Evolutionary conservation across 192 early-diverging fungal genomes (phyloP).

Genomic region (Lunasporangiospora selenospora): DNA sequence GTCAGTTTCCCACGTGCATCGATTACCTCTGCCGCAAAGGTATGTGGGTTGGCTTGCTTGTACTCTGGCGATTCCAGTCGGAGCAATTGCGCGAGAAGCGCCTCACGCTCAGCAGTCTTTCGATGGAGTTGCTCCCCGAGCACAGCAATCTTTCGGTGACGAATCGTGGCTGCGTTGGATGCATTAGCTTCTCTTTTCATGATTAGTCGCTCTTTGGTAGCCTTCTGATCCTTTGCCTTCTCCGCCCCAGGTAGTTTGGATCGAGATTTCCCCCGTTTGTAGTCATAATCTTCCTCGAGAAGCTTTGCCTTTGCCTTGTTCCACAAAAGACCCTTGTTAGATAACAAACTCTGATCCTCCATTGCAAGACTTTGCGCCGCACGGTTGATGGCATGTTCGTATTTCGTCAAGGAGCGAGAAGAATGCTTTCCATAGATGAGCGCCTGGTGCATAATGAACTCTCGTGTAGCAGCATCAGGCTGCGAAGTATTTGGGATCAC

Average conservation of each 20-base stretch:
- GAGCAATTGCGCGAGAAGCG: conserved; percentile 21
- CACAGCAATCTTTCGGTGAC: conserved; percentile 41
- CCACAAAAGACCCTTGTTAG: conserved; percentile 54
- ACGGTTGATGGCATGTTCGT: conserved; percentile 60
- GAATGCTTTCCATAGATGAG: conserved; percentile 63
- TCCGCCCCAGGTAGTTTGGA: conserved; percentile 59
- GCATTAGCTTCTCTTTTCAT: conserved; percentile 52
- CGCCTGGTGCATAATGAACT: conserved; percentile 58
- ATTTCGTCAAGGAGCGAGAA: conserved; percentile 54
- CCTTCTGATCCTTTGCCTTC: conserved; percentile 30
- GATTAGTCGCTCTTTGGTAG: conserved; percentile 30
- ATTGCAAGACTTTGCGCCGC: conserved; percentile 56
- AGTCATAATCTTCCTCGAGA: conserved; percentile 55
- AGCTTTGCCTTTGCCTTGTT: conserved; percentile 58
- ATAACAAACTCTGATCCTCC: conserved; percentile 49
- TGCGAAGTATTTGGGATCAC: conserved; percentile 8
- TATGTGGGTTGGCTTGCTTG: conserved; percentile 10
- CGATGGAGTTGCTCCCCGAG: conserved; percentile 44
- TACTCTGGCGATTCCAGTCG: conserved; percentile 32
- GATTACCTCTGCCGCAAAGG: conserved; percentile 26
- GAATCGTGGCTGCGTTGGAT: conserved; percentile 34
- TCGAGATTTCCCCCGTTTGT: conserved; percentile 62
- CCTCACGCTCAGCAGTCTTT: conserved; percentile 37
- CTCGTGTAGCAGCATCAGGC: conserved; percentile 32
- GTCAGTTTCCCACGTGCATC: conserved; percentile 23